Evolutionary conservation across 2,329 filamentous ascomycete genomes (phyloP).

Genomic region (Colletotrichum tanaceti): DNA sequence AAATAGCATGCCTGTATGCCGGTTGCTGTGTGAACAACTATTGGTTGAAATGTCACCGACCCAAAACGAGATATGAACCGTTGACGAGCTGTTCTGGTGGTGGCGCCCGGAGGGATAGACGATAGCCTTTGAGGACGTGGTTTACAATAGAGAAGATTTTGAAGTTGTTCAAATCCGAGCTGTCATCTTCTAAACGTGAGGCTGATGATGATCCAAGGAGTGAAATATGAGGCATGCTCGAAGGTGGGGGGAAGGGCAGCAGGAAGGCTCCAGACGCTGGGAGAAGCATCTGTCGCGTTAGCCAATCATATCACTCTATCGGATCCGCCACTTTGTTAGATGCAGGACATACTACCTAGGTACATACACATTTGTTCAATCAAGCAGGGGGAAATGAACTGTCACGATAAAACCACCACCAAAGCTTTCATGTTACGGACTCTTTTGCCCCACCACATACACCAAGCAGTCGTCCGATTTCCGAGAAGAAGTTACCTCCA

Average conservation of each 20-base stretch:
- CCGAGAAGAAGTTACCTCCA: slow-evolving; percentile 31
- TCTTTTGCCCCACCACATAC: not conserved
- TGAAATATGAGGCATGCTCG: not conserved
- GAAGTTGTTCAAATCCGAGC: not conserved
- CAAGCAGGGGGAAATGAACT: not conserved
- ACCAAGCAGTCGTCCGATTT: not conserved
- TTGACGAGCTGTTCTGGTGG: not conserved
- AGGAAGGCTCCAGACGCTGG: slow-evolving; percentile 29
- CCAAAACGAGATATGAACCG: not conserved
- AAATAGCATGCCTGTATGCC: not conserved
- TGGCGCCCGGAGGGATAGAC: not conserved
- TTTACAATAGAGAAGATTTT: not conserved
- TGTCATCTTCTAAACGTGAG: not conserved
- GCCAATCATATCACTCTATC: slow-evolving; percentile 8
- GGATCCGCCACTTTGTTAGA: not conserved
- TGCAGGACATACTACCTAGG: not conserved
- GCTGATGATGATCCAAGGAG: not conserved
- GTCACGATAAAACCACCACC: not conserved
- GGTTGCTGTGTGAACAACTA: not conserved
- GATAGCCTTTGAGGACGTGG: too few relatives aligned
- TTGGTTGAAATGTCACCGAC: not conserved
- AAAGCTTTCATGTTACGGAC: slow-evolving; percentile 7
- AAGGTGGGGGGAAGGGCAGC: slow-evolving; percentile 7
- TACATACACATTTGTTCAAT: not conserved
- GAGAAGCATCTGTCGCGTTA: slow-evolving; percentile 23